These are phyloP conservation scores for Kodamaea anthophila DNA, from an alignment of 1,139 yeast species.

Conservation along the genomic window DNA sequence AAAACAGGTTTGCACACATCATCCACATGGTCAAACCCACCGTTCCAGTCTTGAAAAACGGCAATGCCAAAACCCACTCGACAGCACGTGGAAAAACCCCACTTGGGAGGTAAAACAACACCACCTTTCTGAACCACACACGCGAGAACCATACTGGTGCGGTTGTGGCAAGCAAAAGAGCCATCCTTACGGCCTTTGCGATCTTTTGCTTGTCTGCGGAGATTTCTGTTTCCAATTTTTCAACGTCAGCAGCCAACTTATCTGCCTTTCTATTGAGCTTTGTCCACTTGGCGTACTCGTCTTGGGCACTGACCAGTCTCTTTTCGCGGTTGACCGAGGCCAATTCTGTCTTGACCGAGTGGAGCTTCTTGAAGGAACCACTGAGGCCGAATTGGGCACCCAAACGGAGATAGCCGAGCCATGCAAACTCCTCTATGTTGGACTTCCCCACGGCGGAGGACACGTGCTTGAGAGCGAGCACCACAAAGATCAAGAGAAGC, in stretches of 20 bases:
- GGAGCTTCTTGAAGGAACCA: slow-evolving; percentile 26
- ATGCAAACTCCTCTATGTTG: slow-evolving; percentile 27
- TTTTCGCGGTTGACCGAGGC: slow-evolving; percentile 46
- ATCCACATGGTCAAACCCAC: slow-evolving; percentile 51
- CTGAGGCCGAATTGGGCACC: slow-evolving; percentile 29
- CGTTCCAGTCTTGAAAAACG: slow-evolving; percentile 52
- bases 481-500: slow-evolving; percentile 19
- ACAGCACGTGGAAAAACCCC: slow-evolving; percentile 52
- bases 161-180: slow-evolving; percentile 26
- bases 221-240: slow-evolving; percentile 32
- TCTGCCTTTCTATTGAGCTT: slow-evolving; percentile 73
- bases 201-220: slow-evolving; percentile 33
- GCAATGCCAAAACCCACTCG: slow-evolving; percentile 55
- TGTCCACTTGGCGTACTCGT: slow-evolving; percentile 95
- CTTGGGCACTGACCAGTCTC: slow-evolving; percentile 73
- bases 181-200: slow-evolving; percentile 22
- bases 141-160: slow-evolving; percentile 48
- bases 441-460: slow-evolving; percentile 31
- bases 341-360: slow-evolving; percentile 40
- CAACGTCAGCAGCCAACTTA: slow-evolving; percentile 49
- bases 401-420: slow-evolving; percentile 35
- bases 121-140: slow-evolving; percentile 49
- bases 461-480: slow-evolving; percentile 27
- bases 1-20: slow-evolving; percentile 31
- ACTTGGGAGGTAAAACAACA: slow-evolving; percentile 57